Evolutionary conservation across 1,284 basidiomycete species (phyloP).

Genomic region (Microbotryum violaceum): DNA sequence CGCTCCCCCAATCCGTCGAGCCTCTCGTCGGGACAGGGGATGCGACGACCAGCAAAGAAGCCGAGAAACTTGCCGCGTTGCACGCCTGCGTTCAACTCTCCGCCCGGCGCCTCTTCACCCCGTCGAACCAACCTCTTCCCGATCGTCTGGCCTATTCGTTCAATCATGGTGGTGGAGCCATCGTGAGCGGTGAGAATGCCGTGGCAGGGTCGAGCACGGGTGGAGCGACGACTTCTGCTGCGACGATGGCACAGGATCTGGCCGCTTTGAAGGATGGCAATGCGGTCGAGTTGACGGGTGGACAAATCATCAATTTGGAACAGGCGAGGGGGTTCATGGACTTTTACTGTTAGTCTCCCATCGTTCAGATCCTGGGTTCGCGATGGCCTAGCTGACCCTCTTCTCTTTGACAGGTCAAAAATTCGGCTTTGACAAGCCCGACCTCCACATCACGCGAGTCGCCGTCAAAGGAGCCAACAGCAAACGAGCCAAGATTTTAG

Average conservation of each 20-base stretch:
- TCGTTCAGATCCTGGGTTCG: too few relatives aligned
- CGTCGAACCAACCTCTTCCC: constrained; percentile 31
- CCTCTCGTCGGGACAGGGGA: constrained; percentile 55
- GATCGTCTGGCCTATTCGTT: not conserved
- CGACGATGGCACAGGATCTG: not conserved
- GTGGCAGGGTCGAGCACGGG: not conserved
- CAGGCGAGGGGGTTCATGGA: constrained; percentile 86
- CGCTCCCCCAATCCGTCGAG: constrained; percentile 19
- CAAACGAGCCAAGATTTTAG: constrained; percentile 17
- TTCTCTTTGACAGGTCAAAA: constrained; percentile 42
- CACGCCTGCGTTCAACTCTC: constrained; percentile 64
- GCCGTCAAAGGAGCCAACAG: constrained; percentile 26
- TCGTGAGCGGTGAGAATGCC: constrained; percentile 42
- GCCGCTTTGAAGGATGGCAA: constrained; percentile 20
- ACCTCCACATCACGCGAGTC: constrained; percentile 53
- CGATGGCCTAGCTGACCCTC: not conserved
- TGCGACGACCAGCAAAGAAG: constrained; percentile 55
- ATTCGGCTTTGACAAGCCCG: constrained; percentile 72
- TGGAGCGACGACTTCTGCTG: not conserved
- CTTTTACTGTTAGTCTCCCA: constrained; percentile 64
- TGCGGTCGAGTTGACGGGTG: constrained; percentile 53
- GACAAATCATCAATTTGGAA: constrained; percentile 60
- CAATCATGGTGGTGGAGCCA: not conserved
- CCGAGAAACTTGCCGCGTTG: constrained; percentile 66
- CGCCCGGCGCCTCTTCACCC: constrained; percentile 46